These are phyloP conservation scores for Atkinsonella texensis DNA, from an alignment of 2,329 filamentous ascomycete species.

Conservation along the genomic window DNA sequence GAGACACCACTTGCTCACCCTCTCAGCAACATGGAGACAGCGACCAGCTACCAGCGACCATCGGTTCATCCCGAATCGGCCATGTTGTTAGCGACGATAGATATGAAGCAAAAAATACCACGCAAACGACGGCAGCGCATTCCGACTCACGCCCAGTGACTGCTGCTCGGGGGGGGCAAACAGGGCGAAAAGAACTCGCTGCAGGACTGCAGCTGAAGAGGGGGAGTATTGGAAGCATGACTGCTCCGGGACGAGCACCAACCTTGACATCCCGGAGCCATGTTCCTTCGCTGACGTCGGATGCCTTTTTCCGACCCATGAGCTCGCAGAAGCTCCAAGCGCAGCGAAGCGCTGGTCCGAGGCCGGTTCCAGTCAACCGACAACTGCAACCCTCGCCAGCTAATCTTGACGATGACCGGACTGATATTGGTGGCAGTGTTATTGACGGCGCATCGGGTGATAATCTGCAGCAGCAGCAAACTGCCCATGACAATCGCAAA, in stretches of 20 bases:
- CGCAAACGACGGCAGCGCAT: slow-evolving; percentile 28
- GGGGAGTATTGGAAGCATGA: slow-evolving; percentile 29
- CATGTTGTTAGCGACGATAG: slow-evolving; percentile 49
- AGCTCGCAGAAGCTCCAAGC: slow-evolving; percentile 90
- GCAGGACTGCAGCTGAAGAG: slow-evolving; percentile 33
- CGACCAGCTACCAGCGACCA: slow-evolving; percentile 42
- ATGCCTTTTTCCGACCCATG: slow-evolving; percentile 93
- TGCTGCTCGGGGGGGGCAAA: slow-evolving; percentile 41
- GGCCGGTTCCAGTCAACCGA: slow-evolving; percentile 30
- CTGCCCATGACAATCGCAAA: slow-evolving; percentile 19
- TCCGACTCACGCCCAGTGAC: slow-evolving; percentile 41
- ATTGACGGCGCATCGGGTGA: slow-evolving; percentile 38
- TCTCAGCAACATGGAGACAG: slow-evolving; percentile 21
- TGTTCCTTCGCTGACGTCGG: slow-evolving; percentile 76
- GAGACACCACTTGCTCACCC: slow-evolving; percentile 27
- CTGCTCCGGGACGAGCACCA: slow-evolving; percentile 34
- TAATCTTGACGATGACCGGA: slow-evolving; percentile 28
- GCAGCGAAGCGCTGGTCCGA: slow-evolving; percentile 54
- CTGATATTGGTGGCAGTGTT: slow-evolving; percentile 30
- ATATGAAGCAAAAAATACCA: slow-evolving; percentile 24
- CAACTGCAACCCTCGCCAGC: slow-evolving; percentile 16
- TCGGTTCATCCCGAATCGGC: slow-evolving; percentile 63
- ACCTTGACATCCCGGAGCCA: slow-evolving; percentile 72
- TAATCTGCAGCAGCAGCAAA: slow-evolving; percentile 38
- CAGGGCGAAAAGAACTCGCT: slow-evolving; percentile 39